Base-by-base conservation (phyloP, 176 grass and related monocot genomes). In the Eragrostis nindensis region DNA sequence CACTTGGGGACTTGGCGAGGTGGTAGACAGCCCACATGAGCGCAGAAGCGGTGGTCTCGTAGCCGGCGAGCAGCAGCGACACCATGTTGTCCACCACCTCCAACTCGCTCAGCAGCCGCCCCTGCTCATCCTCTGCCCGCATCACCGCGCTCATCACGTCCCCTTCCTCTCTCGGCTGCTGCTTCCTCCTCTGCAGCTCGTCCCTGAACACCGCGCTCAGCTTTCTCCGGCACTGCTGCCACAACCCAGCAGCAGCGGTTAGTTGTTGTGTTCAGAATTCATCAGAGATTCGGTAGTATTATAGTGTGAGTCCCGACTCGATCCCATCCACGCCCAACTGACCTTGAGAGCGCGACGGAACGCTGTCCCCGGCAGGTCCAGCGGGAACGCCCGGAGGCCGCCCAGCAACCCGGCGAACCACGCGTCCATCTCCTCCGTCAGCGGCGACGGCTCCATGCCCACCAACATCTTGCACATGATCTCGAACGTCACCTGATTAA, bases 11-110 rank as follows among this genome's bases (percentile, higher is more conserved):
- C 25, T 70, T 80, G 12, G 77, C 21, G 0, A 79, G 11, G 66
- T 85, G 83, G 69, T 85, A 85, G 19, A 18, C 19, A 46, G 82
- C 73, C 82, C 82, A 84, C 82, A 69, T 84, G 49, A 68, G 66
- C 12, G 73, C 62, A 22, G 11, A 32, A 3, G 82, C 17, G 0
- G 82, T 84, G 24, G 82, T 70, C 30, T 84, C 30, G 3, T 77
- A 77, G 48, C 73, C 82, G 0, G 24, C 82, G 13, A 84, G 0
- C 2, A 84, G 18, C 16, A 76, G 49, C 3, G 73, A 70, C 10
- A 84, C 25, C 9, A 79, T 85, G 66, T 79, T 85, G 40, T 85
- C 75, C 21, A 85, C 47, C 10, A 85, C 66, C 36, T 78, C 66
- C 3, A 79, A 55, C 36, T 72, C 67, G 15, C 48, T 69, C 7